phyloP scores from a whole-genome alignment of 2,329 filamentous ascomycete genomes.

The Aspergillus vadensis region DNA sequence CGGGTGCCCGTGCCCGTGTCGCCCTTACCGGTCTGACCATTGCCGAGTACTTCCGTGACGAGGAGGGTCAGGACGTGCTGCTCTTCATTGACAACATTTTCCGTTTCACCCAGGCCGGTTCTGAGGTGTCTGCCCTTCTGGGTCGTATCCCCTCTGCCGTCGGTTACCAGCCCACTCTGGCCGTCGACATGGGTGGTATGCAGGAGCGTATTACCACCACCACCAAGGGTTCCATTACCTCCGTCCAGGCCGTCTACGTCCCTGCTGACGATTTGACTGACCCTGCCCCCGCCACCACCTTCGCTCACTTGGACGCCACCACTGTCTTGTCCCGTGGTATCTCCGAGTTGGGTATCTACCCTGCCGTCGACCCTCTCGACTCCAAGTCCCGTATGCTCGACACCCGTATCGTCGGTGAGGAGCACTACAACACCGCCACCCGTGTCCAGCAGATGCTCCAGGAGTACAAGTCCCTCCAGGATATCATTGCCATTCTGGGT shows the following conservation, averaged over 20 bases:
- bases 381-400: slow-evolving; percentile 99
- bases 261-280: slow-evolving; percentile 99
- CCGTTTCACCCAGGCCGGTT: slow-evolving; percentile 99
- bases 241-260: slow-evolving; percentile 99
- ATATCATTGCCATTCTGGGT: slow-evolving; percentile 99
- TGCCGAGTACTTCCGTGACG: slow-evolving; percentile 77
- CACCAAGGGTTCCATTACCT: slow-evolving; percentile 99
- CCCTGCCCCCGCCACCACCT: slow-evolving; percentile 98
- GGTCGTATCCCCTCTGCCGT: slow-evolving; percentile 99
- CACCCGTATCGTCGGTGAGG: slow-evolving; percentile 95
- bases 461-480: slow-evolving; percentile 99
- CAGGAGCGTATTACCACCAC: slow-evolving; percentile 99
- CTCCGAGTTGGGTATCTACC: slow-evolving; percentile 99
- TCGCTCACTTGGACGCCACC: slow-evolving; percentile 99
- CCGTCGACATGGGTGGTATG: slow-evolving; percentile 99
- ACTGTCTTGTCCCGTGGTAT: slow-evolving; percentile 99
- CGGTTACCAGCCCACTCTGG: slow-evolving; percentile 99
- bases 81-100: slow-evolving; percentile 99
- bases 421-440: slow-evolving; percentile 94
- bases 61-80: slow-evolving; percentile 90
- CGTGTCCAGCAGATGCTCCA: slow-evolving; percentile 99
- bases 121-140: slow-evolving; percentile 97
- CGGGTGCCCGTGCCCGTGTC: slow-evolving; percentile 99
- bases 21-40: slow-evolving; percentile 80
- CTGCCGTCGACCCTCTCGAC: slow-evolving; percentile 98